A percentile compares a stretch with the other conserved stretches of the same genome.
Conservation (phyloP, 495 filamentous ascomycete genomes). For the Hypomontagnella submonticulosa region DNA sequence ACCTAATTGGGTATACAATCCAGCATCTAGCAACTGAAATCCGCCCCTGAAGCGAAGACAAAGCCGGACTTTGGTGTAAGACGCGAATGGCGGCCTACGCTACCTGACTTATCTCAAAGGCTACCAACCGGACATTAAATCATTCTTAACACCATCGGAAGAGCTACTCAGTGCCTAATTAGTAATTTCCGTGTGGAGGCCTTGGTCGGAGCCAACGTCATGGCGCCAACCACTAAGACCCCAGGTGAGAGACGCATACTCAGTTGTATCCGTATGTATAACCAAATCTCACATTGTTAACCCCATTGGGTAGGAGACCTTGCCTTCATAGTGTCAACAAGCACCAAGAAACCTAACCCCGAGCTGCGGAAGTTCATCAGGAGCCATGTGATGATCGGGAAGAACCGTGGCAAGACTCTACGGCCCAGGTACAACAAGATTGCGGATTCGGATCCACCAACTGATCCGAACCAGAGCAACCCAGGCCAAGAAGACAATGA, state of each 20-base stretch:
- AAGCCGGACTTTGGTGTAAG: not conserved
- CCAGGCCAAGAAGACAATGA: not conserved
- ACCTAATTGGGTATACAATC: slow-evolving; percentile 14
- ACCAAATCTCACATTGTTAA: slow-evolving; percentile 3
- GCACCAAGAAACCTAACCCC: slow-evolving; percentile 44
- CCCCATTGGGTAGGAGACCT: slow-evolving; percentile 13
- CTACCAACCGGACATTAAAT: too few relatives aligned
- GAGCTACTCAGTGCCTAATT: not conserved
- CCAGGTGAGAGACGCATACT: slow-evolving; percentile 17
- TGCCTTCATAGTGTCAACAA: slow-evolving; percentile 49
- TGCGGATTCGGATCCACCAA: not conserved
- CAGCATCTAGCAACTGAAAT: not conserved
- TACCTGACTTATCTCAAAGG: not conserved
- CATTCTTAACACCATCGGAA: too few relatives aligned
- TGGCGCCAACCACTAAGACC: slow-evolving; percentile 12
- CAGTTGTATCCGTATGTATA: not conserved
- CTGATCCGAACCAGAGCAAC: not conserved
- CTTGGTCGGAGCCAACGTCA: not conserved
- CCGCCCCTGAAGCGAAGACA: not conserved
- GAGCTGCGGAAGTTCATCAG: slow-evolving; percentile 55
- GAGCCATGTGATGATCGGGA: slow-evolving; percentile 63
- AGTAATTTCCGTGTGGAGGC: slow-evolving; percentile 1
- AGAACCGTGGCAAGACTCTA: slow-evolving; percentile 50
- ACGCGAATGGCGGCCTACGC: not conserved
- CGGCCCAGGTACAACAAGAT: slow-evolving; percentile 11